Conservation (phyloP, 805 yeast genomes). For the Wickerhamiella hasegawae region DNA sequence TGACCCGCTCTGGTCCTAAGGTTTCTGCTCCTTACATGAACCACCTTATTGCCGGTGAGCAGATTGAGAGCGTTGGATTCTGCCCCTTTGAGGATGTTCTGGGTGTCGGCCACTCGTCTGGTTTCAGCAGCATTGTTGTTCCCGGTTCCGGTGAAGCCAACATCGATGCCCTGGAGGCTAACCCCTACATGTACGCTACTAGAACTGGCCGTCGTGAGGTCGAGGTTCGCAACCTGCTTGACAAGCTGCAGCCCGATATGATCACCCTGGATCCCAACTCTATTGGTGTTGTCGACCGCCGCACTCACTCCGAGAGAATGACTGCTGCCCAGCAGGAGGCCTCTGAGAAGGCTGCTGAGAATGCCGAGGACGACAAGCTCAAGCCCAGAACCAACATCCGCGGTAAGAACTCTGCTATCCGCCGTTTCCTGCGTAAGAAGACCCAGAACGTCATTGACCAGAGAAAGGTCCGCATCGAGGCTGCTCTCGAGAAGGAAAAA, state of each 20-base stretch:
- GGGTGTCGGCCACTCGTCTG: constrained; percentile 69
- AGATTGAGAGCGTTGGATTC: constrained; percentile 47
- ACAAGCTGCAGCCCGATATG: constrained; percentile 84
- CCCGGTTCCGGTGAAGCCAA: constrained; percentile 99
- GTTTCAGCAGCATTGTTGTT: constrained; percentile 69
- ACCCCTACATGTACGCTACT: constrained; percentile 86
- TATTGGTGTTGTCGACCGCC: constrained; percentile 70
- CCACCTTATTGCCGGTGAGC: constrained; percentile 68
- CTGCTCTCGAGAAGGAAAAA: constrained; percentile 60
- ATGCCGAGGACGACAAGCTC: constrained; percentile 34
- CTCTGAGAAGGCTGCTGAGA: constrained; percentile 25
- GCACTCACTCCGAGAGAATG: constrained; percentile 47
- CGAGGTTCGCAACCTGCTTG: constrained; percentile 72
- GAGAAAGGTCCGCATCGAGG: constrained; percentile 62
- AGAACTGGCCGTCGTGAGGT: constrained; percentile 84
- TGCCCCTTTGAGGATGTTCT: constrained; percentile 96
- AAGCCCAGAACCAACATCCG: constrained; percentile 51
- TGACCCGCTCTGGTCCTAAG: constrained; percentile 31
- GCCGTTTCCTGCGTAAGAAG: constrained; percentile 69
- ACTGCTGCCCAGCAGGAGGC: constrained; percentile 33
- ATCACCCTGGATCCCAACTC: constrained; percentile 77
- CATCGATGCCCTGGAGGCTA: constrained; percentile 81
- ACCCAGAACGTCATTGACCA: constrained; percentile 74
- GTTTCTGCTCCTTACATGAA: constrained; percentile 85
- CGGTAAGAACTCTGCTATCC: constrained; percentile 70